Evolutionary conservation across 176 grass and related monocot species (phyloP).

Genomic region (bread wheat (Triticum aestivum)): IWGSC_CS_RefSeq_v2.1 NC_057808.1:5953533-5954032

Average conservation of each 20-base stretch:
- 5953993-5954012: constrained; percentile 65
- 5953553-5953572: too few species aligned
- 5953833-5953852: too few species aligned
- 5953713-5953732: constrained; percentile 76
- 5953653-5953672: constrained; percentile 49
- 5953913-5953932: constrained; percentile 86
- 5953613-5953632: too few species aligned
- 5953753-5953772: constrained; percentile 60
- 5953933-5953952: constrained; percentile 56
- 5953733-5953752: constrained; percentile 67
- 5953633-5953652: background rate
- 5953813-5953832: background rate
- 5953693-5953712: constrained; percentile 94
- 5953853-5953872: too few species aligned
- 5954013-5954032: constrained; percentile 12
- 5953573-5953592: too few species aligned
- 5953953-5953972: constrained; percentile 69
- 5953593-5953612: too few species aligned
- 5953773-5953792: constrained; percentile 60
- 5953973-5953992: constrained; percentile 66
- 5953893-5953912: constrained; percentile 81
- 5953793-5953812: constrained; percentile 82
- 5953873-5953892: too few species aligned
- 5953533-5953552: too few species aligned
- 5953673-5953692: constrained; percentile 60